phyloP scores from a whole-genome alignment of 495 filamentous ascomycete species.

The Xylaria cubensis region DNA sequence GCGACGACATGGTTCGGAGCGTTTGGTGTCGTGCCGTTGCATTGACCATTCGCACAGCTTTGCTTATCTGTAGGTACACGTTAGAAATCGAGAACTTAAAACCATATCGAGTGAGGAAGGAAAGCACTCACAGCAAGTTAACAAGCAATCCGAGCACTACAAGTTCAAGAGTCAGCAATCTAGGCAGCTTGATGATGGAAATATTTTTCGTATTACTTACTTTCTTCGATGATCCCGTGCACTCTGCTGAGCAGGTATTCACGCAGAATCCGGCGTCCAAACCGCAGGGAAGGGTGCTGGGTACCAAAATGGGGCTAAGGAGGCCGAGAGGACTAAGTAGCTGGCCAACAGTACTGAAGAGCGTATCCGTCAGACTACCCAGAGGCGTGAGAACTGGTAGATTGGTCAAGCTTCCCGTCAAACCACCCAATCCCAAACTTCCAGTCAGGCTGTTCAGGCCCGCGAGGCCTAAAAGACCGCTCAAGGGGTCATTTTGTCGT shows the following conservation, averaged over 20 bases:
- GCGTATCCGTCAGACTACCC: not conserved
- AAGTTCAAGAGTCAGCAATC: constrained; percentile 7
- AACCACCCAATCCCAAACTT: not conserved
- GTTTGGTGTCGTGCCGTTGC: not conserved
- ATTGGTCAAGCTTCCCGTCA: not conserved
- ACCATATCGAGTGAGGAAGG: not conserved
- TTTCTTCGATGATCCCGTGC: not conserved
- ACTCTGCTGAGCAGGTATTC: not conserved
- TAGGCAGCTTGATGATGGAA: not conserved
- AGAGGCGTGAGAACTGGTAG: not conserved
- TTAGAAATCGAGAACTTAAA: not conserved
- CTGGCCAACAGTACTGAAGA: not conserved
- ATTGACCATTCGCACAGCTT: not conserved
- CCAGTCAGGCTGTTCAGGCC: not conserved
- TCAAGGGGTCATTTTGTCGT: not conserved
- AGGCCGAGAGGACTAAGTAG: not conserved
- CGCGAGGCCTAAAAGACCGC: not conserved
- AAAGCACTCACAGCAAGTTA: constrained; percentile 21
- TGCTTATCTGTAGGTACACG: constrained; percentile 1
- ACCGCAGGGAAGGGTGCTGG: not conserved
- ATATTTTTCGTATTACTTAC: not conserved
- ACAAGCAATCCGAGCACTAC: constrained; percentile 20
- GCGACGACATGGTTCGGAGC: not conserved
- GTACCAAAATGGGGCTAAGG: not conserved
- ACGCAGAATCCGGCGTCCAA: not conserved